Evolutionary conservation across 768 basidiomycete genomes (phyloP).

Genomic region (Auricularia heimuer): DNA sequence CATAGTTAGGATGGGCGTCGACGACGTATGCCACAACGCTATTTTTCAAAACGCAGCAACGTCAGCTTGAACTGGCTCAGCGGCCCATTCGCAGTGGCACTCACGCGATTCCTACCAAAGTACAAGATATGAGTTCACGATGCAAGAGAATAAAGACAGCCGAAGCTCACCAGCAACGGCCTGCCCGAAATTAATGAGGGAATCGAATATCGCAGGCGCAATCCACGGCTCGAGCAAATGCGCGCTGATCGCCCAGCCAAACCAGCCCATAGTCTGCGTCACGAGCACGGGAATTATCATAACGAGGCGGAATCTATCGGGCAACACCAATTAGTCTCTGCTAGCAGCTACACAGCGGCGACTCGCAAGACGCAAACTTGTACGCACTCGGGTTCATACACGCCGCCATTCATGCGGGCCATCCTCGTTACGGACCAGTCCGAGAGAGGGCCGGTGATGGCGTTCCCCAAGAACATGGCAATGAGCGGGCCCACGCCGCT

Average conservation of each 20-base stretch:
- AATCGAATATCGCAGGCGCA: slow-evolving; percentile 6
- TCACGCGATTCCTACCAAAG: no score
- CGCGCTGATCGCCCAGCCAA: slow-evolving; percentile 10
- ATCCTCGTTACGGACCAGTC: slow-evolving; percentile 7
- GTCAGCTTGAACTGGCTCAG: no score
- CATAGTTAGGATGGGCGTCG: slow-evolving; percentile 8
- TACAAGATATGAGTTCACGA: no score
- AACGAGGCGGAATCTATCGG: slow-evolving; percentile 5
- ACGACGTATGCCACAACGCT: slow-evolving; percentile 9
- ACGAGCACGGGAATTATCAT: slow-evolving; percentile 7
- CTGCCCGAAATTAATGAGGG: slow-evolving; percentile 8
- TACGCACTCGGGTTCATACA: slow-evolving; percentile 9
- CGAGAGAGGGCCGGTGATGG: slow-evolving; percentile 8
- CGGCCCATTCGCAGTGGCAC: no score
- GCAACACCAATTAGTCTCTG: background rate
- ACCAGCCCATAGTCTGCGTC: slow-evolving; percentile 8
- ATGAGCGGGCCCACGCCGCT: slow-evolving; percentile 14
- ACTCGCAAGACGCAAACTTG: no score
- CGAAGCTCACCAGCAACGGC: background rate
- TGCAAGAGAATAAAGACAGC: slow-evolving; percentile 1
- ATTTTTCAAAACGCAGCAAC: background rate
- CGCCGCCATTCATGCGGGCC: slow-evolving; percentile 9
- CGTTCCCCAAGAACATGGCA: background rate
- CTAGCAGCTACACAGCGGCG: no score
- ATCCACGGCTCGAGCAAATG: slow-evolving; percentile 8